phyloP scores from a whole-genome alignment of 345 rosid genomes.

The Citrus australasica region DNA sequence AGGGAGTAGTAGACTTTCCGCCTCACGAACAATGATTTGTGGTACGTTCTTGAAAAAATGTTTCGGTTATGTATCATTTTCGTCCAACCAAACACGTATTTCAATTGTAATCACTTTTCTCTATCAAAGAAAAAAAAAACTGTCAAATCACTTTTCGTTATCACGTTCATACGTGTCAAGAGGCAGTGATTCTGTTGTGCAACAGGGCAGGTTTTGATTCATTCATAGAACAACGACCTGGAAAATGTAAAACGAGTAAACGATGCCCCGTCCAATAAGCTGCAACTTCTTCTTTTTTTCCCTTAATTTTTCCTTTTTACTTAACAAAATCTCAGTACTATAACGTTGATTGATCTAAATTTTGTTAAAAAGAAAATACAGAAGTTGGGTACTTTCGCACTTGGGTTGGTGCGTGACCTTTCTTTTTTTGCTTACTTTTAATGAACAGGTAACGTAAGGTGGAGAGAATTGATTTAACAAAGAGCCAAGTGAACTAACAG shows the following conservation, averaged over 20 bases:
- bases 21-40: background rate
- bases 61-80: no score
- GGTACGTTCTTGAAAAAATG: no score
- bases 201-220: no score
- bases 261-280: background rate
- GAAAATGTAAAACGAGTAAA: background rate
- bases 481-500: background rate
- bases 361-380: background rate
- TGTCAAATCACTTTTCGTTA: no score
- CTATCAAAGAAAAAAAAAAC: no score
- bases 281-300: background rate
- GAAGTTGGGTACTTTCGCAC: background rate
- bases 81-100: no score
- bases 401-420: constrained; percentile 11
- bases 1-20: constrained; percentile 5
- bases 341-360: background rate
- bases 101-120: no score
- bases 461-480: constrained; percentile 6
- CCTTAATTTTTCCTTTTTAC: background rate
- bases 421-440: background rate
- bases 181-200: no score
- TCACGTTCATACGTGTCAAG: no score
- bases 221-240: no score
- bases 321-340: background rate
- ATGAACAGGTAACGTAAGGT: constrained; percentile 1